Evolutionary conservation across 768 basidiomycete genomes (phyloP).

Genomic region (Lactarius sp.): DNA sequence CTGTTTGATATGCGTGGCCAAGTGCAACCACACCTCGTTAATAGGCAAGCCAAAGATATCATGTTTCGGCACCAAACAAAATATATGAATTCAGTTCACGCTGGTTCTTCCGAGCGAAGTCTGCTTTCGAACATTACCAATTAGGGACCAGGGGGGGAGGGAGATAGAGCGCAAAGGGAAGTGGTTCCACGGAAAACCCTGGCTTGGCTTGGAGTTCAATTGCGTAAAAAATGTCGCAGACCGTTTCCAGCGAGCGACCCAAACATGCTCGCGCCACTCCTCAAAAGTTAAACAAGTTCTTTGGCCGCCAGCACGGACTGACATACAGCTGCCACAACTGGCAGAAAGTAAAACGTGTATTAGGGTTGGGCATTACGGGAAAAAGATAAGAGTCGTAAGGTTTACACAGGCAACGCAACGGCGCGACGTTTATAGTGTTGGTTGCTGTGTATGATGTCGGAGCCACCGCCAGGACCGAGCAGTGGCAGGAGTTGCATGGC

Average conservation of each 20-base stretch:
- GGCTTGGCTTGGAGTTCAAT: neutral
- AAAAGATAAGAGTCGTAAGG: neutral
- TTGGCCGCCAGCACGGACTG: neutral
- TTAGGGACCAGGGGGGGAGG: neutral
- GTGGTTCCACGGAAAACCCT: neutral
- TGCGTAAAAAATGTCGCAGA: too few relatives aligned
- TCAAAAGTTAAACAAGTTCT: neutral
- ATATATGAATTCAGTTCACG: neutral
- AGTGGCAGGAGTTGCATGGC: neutral
- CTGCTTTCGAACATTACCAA: slow-evolving; percentile 11
- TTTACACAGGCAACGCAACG: neutral
- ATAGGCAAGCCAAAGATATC: slow-evolving; percentile 14
- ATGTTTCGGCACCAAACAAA: neutral
- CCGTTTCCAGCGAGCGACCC: neutral
- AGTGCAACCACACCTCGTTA: slow-evolving; percentile 6
- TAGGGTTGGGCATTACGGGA: neutral
- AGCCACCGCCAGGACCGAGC: neutral
- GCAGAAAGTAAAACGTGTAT: slow-evolving; percentile 3
- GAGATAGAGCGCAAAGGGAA: slow-evolving; percentile 7
- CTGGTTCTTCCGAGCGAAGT: slow-evolving; percentile 7
- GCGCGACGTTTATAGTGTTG: too few relatives aligned
- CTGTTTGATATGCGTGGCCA: neutral
- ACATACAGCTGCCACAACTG: neutral
- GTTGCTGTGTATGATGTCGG: neutral
- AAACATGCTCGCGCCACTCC: neutral